Base-by-base conservation (phyloP, 164 flowering plant genomes). In the Buxus sempervirens region DNA sequence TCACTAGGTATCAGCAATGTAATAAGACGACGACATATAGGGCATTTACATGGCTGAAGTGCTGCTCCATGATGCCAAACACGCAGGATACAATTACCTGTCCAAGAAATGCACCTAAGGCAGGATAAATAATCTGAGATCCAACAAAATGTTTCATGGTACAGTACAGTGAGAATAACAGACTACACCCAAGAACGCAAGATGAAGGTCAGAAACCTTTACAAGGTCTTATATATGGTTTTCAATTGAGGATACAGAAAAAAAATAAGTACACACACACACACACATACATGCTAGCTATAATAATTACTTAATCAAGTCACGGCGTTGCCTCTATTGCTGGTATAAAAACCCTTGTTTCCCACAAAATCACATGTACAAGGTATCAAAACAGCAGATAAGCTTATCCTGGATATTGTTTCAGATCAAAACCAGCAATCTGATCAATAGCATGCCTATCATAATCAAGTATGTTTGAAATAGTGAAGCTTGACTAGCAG, bases 11-110 rank as follows among this genome's bases (percentile, higher is more conserved):
- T 80, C 80, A 94, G 67, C 81, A 94, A 79, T 24, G 89, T 87
- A 61, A 94, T 86, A 49, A 60, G 73, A 42, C 98, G 88, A 21
- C 97, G 90, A 70, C 98, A 94, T 20, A 94, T 68, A 19, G 96
- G 98, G 71, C 98, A 94, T 74, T 80, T 91, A 67, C 98, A 91
- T 23, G 98, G 87, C 70, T 76, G 88, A 45, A 91, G 78, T 12
- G 87, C 82, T 26, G 95, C 78, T 61, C 86, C 86, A 71, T 87
- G 88, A 69, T 85, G 71, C 97, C 97, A 94, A 51, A 91, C 92
- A 54, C 79, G 87, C 78, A 94, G 72, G 58, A 91, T 90, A 70
- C 98, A 94, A 59, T 76, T 74, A 20, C 90, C 98, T 93, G 75
- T 19, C 57, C 6, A 76, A 22, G 19, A 48, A 32, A 45, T 53